phyloP scores from a whole-genome alignment of 2,329 filamentous ascomycete genomes.

The Penicillium sp. region DNA sequence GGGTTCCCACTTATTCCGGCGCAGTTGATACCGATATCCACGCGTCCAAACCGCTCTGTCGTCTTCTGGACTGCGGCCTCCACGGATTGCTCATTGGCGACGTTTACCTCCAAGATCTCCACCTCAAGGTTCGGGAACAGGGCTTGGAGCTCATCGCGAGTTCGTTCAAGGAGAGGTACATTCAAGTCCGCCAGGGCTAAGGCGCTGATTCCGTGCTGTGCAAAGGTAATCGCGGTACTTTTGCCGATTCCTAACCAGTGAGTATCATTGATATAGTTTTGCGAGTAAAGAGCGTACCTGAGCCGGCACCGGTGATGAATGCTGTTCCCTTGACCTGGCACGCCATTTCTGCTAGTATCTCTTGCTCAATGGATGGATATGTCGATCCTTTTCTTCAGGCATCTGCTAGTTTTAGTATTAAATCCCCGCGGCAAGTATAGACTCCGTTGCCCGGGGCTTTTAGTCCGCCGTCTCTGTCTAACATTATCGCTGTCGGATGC shows the following conservation, averaged over 20 bases:
- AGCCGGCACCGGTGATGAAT: constrained; percentile 32
- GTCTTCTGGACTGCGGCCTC: constrained; percentile 48
- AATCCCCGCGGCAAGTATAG: neutral
- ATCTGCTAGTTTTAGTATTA: neutral
- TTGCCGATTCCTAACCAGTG: constrained; percentile 56
- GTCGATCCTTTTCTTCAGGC: neutral
- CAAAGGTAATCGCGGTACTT: constrained; percentile 55
- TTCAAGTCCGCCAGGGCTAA: constrained; percentile 59
- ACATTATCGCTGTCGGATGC: constrained; percentile 3
- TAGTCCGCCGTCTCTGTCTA: neutral
- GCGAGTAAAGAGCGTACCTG: constrained; percentile 18
- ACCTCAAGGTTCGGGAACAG: constrained; percentile 48
- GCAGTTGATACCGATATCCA: constrained; percentile 62
- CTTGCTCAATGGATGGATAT: no score
- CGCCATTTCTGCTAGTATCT: constrained; percentile 11
- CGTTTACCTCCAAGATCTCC: constrained; percentile 51
- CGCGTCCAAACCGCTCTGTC: constrained; percentile 54
- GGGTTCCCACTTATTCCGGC: constrained; percentile 55
- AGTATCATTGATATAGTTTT: neutral
- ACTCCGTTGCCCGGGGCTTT: neutral
- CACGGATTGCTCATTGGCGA: constrained; percentile 50
- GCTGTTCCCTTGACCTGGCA: constrained; percentile 29
- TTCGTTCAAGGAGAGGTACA: constrained; percentile 39
- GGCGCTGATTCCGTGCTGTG: constrained; percentile 50
- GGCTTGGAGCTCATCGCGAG: constrained; percentile 33